A percentile compares a stretch with the other conserved stretches of the same genome.
phyloP scores from a whole-genome alignment of 2,329 filamentous ascomycete species.

The Catunica adiposa region DNA sequence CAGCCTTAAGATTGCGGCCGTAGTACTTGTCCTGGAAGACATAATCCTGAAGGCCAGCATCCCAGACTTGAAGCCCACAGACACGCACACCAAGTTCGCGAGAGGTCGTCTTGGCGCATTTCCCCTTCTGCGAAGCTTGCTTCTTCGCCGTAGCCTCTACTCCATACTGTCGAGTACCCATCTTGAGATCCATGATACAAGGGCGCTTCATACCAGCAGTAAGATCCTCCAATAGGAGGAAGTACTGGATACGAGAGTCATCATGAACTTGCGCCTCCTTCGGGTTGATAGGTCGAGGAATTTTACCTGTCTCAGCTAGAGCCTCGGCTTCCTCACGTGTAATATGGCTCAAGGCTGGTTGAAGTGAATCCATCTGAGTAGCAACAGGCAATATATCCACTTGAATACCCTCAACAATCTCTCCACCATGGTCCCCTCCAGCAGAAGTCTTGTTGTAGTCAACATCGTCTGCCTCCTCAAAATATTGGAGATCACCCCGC shows the following conservation, averaged over 20 bases:
- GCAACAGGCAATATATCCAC: not conserved
- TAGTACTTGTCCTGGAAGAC: conserved; percentile 98
- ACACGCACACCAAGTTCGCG: conserved; percentile 80
- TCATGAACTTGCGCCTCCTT: conserved; percentile 54
- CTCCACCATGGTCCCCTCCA: not conserved
- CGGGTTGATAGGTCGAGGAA: conserved; percentile 52
- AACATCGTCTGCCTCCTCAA: conserved; percentile 74
- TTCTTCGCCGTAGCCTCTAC: conserved; percentile 86
- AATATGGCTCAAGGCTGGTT: conserved; percentile 11
- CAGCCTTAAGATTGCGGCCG: conserved; percentile 73
- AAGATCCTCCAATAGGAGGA: conserved; percentile 81
- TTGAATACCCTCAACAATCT: too few relatives aligned
- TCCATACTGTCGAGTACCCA: conserved; percentile 95
- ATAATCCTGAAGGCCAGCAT: conserved; percentile 65
- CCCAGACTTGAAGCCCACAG: conserved; percentile 94
- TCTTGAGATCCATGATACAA: conserved; percentile 94
- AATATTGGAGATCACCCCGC: conserved; percentile 71
- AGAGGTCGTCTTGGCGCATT: conserved; percentile 85
- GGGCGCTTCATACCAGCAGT: conserved; percentile 93
- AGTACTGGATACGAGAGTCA: conserved; percentile 67
- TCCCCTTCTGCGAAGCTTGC: conserved; percentile 77
- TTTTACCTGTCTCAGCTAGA: conserved; percentile 19
- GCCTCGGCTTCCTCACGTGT: conserved; percentile 13
- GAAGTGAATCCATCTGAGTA: not conserved
- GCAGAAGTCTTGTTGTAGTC: conserved; percentile 43